Evolutionary conservation across 257 asterid genomes (phyloP).

Genomic region (Gardenia jasminoides): DNA sequence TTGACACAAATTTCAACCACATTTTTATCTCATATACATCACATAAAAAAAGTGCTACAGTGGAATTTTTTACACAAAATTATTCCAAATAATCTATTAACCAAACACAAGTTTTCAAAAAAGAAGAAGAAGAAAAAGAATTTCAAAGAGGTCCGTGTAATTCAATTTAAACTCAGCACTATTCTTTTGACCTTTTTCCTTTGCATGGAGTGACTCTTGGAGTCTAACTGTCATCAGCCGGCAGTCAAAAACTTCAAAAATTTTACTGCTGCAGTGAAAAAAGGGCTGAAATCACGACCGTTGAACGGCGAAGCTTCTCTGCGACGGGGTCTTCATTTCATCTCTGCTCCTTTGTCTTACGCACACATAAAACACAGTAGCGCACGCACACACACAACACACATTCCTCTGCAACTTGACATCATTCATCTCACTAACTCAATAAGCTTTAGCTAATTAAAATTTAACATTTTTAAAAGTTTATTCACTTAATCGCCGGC

Average conservation of each 20-base stretch:
- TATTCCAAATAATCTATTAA: too few relatives aligned
- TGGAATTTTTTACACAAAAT: too few relatives aligned
- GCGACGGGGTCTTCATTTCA: slow-evolving; percentile 20
- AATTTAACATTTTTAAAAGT: neutral
- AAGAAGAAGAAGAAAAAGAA: neutral
- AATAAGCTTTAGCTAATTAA: neutral
- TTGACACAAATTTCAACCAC: too few relatives aligned
- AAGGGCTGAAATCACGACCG: slow-evolving; percentile 28
- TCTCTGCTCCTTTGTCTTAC: neutral
- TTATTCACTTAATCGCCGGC: neutral
- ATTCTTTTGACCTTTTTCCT: neutral
- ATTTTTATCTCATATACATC: too few relatives aligned
- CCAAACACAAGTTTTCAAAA: too few relatives aligned
- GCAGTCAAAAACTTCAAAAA: slow-evolving; percentile 19
- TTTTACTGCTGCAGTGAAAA: slow-evolving; percentile 23
- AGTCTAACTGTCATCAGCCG: neutral
- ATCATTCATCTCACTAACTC: neutral
- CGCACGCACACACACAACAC: slow-evolving; percentile 3
- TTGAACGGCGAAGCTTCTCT: slow-evolving; percentile 20
- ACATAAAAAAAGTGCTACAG: too few relatives aligned
- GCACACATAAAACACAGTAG: neutral
- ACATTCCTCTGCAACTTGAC: slow-evolving; percentile 8
- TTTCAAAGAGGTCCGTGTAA: neutral
- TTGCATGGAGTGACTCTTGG: neutral
- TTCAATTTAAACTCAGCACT: neutral